Evolutionary conservation across 768 basidiomycete species (phyloP), one percentile per base, ranked within the genome.

Genomic region (Calocybe gangraenosa): DNA sequence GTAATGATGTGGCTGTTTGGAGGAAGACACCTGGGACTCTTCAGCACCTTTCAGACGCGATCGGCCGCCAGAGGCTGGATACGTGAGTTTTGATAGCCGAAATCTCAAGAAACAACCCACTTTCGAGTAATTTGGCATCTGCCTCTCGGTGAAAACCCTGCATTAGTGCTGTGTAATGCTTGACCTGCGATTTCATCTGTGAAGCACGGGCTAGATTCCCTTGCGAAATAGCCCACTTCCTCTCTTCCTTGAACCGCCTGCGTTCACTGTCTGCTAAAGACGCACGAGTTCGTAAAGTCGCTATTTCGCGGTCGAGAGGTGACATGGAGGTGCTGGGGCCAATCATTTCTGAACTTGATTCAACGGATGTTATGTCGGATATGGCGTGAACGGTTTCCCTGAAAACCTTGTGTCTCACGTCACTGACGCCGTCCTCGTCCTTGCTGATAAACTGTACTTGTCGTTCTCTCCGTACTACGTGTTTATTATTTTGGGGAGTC

Each of bases 101-200:
- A n/a, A 14, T 14, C 17, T 44, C 14, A 19, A 14, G 21, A 22
- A 14, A 3, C n/a, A 15, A 62, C 65, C 43, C 38, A 87, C 87
- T 79, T 70, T 84, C 80, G 28, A 83, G 58, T 31, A 84, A 58
- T 61, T 81, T 81, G 8, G 73, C 60, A 52, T 89, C 87, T 18
- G 89, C 89, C 64, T 91, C 87, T 32, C 78, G 73, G 51, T 81
- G 82, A 56, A 87, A 91, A 49, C 84, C 86, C 63, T 88, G 81
- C 76, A 84, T 87, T 44, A 92, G 67, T 21, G 82, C 79, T 25
- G 84, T 79, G 63, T 87, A 91, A 15, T 82, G 76, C 67, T 85
- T 84, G 48, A 89, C 84, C 62, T 89, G 85, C 82, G 86, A 89
- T 56, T 81, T 81, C 73, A 91, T 80, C 67, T 92, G 82, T 20